Conservation (phyloP, 495 filamentous ascomycete genomes). For the Thozetella sp. region DNA sequence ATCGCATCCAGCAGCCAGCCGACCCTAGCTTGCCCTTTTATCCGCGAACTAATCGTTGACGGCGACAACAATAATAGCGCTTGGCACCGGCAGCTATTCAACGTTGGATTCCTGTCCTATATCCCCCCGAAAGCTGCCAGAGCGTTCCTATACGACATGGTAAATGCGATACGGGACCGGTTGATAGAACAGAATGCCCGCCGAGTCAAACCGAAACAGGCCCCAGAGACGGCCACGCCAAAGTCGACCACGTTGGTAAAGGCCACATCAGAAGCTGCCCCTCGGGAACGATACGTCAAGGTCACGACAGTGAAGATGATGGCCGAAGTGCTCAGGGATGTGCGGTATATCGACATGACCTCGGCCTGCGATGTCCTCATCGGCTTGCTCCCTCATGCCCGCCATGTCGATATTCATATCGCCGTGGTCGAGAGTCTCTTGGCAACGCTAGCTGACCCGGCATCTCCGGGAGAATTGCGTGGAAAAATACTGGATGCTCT, state of each 20-base stretch:
- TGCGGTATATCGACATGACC: conserved; percentile 25
- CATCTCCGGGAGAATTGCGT: conserved; percentile 5
- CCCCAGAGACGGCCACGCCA: neutral
- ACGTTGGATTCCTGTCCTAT: conserved; percentile 15
- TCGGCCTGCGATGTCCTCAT: conserved; percentile 23
- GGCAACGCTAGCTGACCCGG: conserved; percentile 17
- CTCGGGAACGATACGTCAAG: too few relatives aligned
- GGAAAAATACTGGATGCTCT: conserved; percentile 20
- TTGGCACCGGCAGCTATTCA: conserved; percentile 35
- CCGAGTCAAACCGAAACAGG: neutral
- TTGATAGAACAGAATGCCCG: conserved; percentile 21
- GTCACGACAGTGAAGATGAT: conserved; percentile 41
- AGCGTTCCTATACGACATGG: conserved; percentile 25
- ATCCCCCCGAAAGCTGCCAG: conserved; percentile 25
- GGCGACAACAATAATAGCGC: conserved; percentile 31
- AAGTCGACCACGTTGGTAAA: neutral
- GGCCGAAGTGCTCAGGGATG: conserved; percentile 31
- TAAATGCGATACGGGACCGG: conserved; percentile 26
- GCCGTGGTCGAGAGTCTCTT: conserved; percentile 31
- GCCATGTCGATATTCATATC: conserved; percentile 33
- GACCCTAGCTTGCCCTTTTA: conserved; percentile 14
- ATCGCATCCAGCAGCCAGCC: conserved; percentile 16
- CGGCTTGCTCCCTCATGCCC: conserved; percentile 22
- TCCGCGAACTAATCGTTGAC: conserved; percentile 31
- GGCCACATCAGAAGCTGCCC: too few relatives aligned